Evolutionary conservation across 208 protist genomes (phyloP).

Genomic region (Naegleria gruberi): DNA sequence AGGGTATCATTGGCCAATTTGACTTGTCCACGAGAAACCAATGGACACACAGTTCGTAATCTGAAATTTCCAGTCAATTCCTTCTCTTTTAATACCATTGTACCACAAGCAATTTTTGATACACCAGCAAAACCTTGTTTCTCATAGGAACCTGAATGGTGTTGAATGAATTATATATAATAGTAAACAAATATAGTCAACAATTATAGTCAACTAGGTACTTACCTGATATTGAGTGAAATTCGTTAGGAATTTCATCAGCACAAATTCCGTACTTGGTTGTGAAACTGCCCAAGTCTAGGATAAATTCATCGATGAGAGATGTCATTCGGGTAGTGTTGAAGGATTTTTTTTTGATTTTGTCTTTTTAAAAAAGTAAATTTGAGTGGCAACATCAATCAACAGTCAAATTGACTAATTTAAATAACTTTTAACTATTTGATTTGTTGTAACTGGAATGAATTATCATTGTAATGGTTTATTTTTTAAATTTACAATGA

Average conservation of each 20-base stretch:
- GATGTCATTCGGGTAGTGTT: no score
- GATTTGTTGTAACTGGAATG: no score
- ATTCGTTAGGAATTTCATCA: background rate
- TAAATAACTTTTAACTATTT: no score
- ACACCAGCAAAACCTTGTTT: background rate
- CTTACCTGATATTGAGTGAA: background rate
- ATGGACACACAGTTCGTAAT: background rate
- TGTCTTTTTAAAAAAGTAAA: no score
- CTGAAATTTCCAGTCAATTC: background rate
- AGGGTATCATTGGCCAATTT: background rate
- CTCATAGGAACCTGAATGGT: background rate
- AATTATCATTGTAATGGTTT: no score
- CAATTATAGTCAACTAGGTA: no score
- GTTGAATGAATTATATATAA: no score
- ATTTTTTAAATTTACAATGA: no score
- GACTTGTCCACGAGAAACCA: background rate
- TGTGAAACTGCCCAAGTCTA: background rate
- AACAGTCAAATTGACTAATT: no score
- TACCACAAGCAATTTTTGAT: background rate
- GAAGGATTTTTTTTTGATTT: no score
- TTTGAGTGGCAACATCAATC: no score
- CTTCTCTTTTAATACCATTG: background rate
- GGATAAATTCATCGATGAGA: background rate
- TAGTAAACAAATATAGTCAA: no score
- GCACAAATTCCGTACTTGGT: background rate